Evolutionary conservation across 106 monocot genomes (phyloP).

Genomic region (Narthecium ossifragum): DNA sequence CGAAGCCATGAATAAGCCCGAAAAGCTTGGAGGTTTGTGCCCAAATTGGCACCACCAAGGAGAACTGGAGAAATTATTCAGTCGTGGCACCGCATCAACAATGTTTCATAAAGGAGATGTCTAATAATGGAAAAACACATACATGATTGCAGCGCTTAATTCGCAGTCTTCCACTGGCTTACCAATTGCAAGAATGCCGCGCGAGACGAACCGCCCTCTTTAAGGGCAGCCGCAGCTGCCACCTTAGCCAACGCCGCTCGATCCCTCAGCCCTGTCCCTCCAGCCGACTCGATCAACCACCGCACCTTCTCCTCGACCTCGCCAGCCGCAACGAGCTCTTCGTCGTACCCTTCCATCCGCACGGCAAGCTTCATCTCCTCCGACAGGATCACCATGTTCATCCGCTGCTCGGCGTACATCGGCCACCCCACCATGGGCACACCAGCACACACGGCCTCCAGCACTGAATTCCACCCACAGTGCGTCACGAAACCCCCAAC

Average conservation of each 20-base stretch:
- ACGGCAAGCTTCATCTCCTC: background rate
- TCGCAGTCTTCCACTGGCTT: no score
- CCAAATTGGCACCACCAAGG: no score
- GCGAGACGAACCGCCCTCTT: background rate
- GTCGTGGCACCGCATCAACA: no score
- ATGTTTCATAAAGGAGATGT: no score
- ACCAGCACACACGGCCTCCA: background rate
- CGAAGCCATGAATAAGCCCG: no score
- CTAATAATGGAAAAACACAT: background rate
- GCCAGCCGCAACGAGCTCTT: background rate
- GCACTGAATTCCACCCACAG: constrained; percentile 6
- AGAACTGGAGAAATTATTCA: no score
- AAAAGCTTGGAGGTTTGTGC: no score
- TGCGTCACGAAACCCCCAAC: background rate
- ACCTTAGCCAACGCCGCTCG: background rate
- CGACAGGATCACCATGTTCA: background rate
- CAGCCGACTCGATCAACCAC: background rate
- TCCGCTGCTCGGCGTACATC: background rate
- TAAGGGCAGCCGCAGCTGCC: background rate
- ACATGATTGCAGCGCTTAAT: background rate
- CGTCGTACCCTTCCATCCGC: background rate
- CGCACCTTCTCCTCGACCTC: background rate
- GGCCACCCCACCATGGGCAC: constrained; percentile 2
- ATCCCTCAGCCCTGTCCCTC: background rate
- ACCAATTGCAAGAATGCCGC: no score